Evolutionary conservation across 768 basidiomycete species (phyloP), one percentile per base, ranked within the genome.

Genomic region (Dacryopinax primogenitus): DNA sequence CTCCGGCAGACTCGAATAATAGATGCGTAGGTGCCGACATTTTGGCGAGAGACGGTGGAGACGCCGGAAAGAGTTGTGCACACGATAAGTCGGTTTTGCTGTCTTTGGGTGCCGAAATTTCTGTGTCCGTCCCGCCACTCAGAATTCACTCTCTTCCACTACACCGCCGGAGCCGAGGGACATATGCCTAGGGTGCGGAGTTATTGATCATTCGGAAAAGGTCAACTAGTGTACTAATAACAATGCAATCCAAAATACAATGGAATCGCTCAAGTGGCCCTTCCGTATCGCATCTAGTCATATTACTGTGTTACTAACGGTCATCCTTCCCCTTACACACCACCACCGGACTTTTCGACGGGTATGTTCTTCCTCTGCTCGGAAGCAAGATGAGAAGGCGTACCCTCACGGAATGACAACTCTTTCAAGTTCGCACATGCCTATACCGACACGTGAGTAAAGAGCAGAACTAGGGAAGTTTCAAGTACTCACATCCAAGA

Each of bases 1-100:
- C 94, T 30, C 92, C 92, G 65, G 94, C 85, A 3, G 89, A 86
- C 78, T 97, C 94, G 79, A 94, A 94, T 66, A 97, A 84, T 66
- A 89, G 81, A 77, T 97, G 92, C 13, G 88, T 90, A 67, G 74
- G 73, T 68, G 87, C 80, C 84, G 63, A 37, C 63, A 35, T 35
- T 63, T 63, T 34, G 62, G 30, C 51, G 23, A 44, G 51, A 58
- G 11, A 30, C 23, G 26, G 51, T 26, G 6, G 51, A 18, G 13
- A 30, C 51, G 51, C 51, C 11, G 21, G 30, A 18, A 30, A 32
- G 6, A 6, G 51, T 32, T 3, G 26, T 28, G 9, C 26, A 58
- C 7, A 30, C 26, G 51, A 23, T 28, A 23, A 30, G 18, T 30
- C 51, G 13, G 51, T 28, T 58, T 58, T 18, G 12, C 37, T 13